phyloP scores from a whole-genome alignment of 73 alveolate species.

The Paramecium caudatum region DNA sequence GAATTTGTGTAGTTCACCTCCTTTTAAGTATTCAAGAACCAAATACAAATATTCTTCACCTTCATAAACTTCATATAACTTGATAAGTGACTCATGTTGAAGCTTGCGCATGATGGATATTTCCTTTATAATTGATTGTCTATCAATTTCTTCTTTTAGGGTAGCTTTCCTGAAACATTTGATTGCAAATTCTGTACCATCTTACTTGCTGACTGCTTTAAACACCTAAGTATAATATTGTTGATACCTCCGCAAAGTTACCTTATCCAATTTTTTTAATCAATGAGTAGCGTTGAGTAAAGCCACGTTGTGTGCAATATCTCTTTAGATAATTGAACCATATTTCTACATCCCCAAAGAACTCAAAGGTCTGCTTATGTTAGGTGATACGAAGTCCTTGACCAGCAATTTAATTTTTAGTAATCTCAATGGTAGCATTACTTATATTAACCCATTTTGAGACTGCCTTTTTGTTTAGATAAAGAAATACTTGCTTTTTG shows the following conservation, averaged over 20 bases:
- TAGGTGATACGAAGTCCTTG: slow-evolving; percentile 3
- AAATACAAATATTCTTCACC: slow-evolving; percentile 65
- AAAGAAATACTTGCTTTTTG: not conserved
- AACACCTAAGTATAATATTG: slow-evolving; percentile 20
- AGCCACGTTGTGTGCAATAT: slow-evolving; percentile 46
- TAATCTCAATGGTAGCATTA: not conserved
- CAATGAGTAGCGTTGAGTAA: slow-evolving; percentile 58
- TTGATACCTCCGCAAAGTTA: slow-evolving; percentile 68
- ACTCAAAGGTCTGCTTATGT: not conserved
- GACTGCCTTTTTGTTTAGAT: not conserved
- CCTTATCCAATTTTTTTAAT: slow-evolving; percentile 73
- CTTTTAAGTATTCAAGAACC: slow-evolving; percentile 63
- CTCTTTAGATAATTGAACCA: slow-evolving; percentile 24
- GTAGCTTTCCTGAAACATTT: slow-evolving; percentile 25
- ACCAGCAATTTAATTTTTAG: slow-evolving; percentile 20
- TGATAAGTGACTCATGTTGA: slow-evolving; percentile 55
- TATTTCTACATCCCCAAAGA: slow-evolving; percentile 41
- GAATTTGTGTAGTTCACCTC: slow-evolving; percentile 61
- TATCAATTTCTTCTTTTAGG: slow-evolving; percentile 23
- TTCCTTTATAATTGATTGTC: slow-evolving; percentile 42
- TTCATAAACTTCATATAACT: slow-evolving; percentile 73
- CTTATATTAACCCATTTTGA: slow-evolving; percentile 27
- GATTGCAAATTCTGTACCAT: not conserved
- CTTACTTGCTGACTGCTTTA: slow-evolving; percentile 10
- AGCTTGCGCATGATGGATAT: slow-evolving; percentile 39